Percentiles rank a stretch among this genome's conserved stretches.
phyloP scores from a whole-genome alignment of 1,284 basidiomycete genomes.

The Amylostereum areolatum region DNA sequence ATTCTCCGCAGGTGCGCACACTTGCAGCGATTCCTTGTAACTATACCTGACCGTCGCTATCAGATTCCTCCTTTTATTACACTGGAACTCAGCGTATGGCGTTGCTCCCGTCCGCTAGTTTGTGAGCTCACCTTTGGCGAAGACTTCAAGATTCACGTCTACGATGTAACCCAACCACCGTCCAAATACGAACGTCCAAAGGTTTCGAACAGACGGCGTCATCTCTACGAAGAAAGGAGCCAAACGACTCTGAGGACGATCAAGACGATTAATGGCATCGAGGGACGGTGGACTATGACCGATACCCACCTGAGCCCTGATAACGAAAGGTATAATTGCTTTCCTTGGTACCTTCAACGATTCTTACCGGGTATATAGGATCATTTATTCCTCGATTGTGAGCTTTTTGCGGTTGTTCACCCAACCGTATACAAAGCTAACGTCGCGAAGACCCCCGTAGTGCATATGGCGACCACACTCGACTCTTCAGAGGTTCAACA shows the following conservation, averaged over 20 bases:
- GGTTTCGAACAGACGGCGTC: neutral
- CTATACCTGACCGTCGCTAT: conserved; percentile 2
- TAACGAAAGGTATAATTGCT: conserved; percentile 66
- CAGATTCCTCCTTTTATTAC: conserved; percentile 78
- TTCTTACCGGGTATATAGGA: conserved; percentile 35
- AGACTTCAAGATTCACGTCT: conserved; percentile 88
- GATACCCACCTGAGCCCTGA: conserved; percentile 91
- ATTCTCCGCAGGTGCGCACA: conserved; percentile 65
- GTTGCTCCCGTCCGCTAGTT: neutral
- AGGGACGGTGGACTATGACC: conserved; percentile 87
- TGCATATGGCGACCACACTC: conserved; percentile 82
- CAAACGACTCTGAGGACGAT: conserved; percentile 71
- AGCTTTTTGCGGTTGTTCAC: conserved; percentile 15
- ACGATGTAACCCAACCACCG: conserved; percentile 66
- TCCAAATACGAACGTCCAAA: conserved; percentile 11
- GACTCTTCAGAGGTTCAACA: conserved; percentile 68
- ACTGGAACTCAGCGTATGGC: conserved; percentile 70
- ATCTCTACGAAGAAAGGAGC: conserved; percentile 8
- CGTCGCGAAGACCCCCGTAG: conserved; percentile 52
- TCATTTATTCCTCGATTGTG: conserved; percentile 90
- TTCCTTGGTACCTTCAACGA: neutral
- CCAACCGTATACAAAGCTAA: conserved; percentile 2
- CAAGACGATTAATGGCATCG: conserved; percentile 73
- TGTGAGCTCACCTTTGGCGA: conserved; percentile 11
- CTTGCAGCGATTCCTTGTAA: conserved; percentile 24